Conservation (phyloP, 768 basidiomycete species). For the Tubosaeta sp. region DNA sequence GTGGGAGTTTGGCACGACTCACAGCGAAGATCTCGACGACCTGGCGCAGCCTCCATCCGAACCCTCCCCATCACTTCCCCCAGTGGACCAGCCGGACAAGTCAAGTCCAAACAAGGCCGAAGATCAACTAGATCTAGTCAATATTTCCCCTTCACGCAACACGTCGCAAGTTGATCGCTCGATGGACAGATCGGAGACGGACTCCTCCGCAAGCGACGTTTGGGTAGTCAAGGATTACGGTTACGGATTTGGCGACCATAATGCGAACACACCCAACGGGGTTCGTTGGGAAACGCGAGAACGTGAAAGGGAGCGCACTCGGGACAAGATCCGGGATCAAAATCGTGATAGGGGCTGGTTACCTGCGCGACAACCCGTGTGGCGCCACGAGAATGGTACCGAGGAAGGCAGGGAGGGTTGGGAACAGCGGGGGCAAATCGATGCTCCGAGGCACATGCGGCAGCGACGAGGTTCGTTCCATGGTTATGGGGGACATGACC, state of each 20-base stretch:
- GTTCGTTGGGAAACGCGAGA: slow-evolving; percentile 29
- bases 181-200: slow-evolving; percentile 10
- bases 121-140: background rate
- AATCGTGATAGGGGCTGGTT: slow-evolving; percentile 18
- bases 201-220: slow-evolving; percentile 31
- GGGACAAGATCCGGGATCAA: slow-evolving; percentile 11
- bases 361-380: slow-evolving; percentile 14
- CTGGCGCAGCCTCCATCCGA: background rate
- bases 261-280: slow-evolving; percentile 32
- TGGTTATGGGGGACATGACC: slow-evolving; percentile 30
- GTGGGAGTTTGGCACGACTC: slow-evolving; percentile 58
- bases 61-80: background rate
- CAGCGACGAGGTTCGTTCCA: slow-evolving; percentile 33
- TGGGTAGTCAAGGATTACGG: slow-evolving; percentile 61
- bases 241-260: slow-evolving; percentile 54
- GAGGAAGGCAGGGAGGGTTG: slow-evolving; percentile 22
- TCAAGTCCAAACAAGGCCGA: background rate
- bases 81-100: background rate
- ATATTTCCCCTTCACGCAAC: background rate
- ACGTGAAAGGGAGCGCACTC: slow-evolving; percentile 19
- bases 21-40: slow-evolving; percentile 6
- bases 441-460: slow-evolving; percentile 19
- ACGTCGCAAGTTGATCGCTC: slow-evolving; percentile 1
- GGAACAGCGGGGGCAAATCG: slow-evolving; percentile 19
- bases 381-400: slow-evolving; percentile 24